Percentiles rank a stretch among this genome's conserved stretches.
Evolutionary conservation across 768 basidiomycete species (phyloP).

Genomic region (Mycena sanguinolenta): DNA sequence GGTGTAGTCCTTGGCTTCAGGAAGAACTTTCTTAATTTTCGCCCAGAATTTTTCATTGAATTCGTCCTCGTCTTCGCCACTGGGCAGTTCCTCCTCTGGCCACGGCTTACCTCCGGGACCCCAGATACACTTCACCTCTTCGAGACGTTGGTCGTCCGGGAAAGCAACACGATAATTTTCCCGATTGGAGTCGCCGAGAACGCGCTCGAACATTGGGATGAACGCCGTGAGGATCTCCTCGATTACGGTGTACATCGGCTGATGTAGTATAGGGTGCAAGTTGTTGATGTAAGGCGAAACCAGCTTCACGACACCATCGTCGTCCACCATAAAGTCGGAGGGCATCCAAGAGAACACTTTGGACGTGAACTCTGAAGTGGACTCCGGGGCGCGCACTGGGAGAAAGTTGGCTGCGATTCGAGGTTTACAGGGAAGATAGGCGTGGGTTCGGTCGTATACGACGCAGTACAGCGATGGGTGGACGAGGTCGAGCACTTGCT

Average conservation of each 20-base stretch:
- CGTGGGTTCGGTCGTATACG: constrained; percentile 50
- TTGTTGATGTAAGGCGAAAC: constrained; percentile 45
- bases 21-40: neutral
- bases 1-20: constrained; percentile 21
- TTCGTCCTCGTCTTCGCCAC: constrained; percentile 31
- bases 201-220: constrained; percentile 46
- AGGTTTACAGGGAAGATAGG: constrained; percentile 12
- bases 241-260: constrained; percentile 38
- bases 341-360: constrained; percentile 45
- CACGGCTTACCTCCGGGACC: constrained; percentile 14
- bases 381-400: constrained; percentile 11
- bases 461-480: constrained; percentile 61
- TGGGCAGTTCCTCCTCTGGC: constrained; percentile 27
- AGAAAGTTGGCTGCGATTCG: constrained; percentile 25
- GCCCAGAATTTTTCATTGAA: constrained; percentile 15
- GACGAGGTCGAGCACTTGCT: constrained; percentile 43
- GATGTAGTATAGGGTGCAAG: constrained; percentile 37
- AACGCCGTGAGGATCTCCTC: constrained; percentile 37
- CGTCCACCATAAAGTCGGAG: constrained; percentile 42
- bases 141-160: constrained; percentile 7
- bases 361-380: constrained; percentile 27
- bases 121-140: constrained; percentile 23
- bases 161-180: constrained; percentile 11
- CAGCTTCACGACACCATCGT: constrained; percentile 34
- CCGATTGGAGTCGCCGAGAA: constrained; percentile 36